Evolutionary conservation across 2,329 filamentous ascomycete genomes (phyloP), one percentile per base, ranked within the genome.

Genomic region (Pseudodiploospora longispora): DNA sequence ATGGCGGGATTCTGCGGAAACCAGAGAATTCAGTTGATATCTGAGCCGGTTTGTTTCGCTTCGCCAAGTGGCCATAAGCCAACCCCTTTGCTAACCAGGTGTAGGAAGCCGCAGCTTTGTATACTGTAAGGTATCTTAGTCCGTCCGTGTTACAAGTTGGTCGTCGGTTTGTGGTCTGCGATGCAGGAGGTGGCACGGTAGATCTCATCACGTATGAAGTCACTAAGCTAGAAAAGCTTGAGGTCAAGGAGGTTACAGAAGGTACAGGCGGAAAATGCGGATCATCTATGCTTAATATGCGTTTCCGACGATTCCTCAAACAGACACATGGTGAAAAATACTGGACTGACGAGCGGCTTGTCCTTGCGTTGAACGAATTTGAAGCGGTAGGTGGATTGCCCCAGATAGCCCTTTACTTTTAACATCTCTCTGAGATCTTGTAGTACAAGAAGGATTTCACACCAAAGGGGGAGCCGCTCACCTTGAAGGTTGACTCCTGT

Each of bases 131-230:
- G 42, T 64, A 64, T 6, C 56, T 72, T 4, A 64, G 66, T 27
- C 63, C 62, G 2, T 62, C 66, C 27, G 64, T 62, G 1, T 54
- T 74, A 35, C 59, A 68, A 47, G 52, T 67, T 9, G 68, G 67
- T 27, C 69, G 73, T 34, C 69, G 65, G 12, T 72, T 77, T 41
- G 68, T 77, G 10, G 66, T 77, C 3, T 73, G 73, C 34, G 74
- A 78, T 50, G 74, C 73, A 19, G 74, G 74, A 8, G 74, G 74
- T 31, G 74, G 73, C 27, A 75, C 72, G 1, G 72, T 73, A 2
- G 74, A 78, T 53, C 59, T 77, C 19, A 75, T 77, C 46, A 72
- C 70, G 6, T 77, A 77, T 49, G 67, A 69, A 44, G 66, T 77
- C 34, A 65, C 59, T 3, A 58, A 60, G 7, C 52, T 71, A 4